Percentiles rank a stretch among this genome's conserved stretches.
Conservation (phyloP, 805 yeast species). For the Lipomyces lipofer region DNA sequence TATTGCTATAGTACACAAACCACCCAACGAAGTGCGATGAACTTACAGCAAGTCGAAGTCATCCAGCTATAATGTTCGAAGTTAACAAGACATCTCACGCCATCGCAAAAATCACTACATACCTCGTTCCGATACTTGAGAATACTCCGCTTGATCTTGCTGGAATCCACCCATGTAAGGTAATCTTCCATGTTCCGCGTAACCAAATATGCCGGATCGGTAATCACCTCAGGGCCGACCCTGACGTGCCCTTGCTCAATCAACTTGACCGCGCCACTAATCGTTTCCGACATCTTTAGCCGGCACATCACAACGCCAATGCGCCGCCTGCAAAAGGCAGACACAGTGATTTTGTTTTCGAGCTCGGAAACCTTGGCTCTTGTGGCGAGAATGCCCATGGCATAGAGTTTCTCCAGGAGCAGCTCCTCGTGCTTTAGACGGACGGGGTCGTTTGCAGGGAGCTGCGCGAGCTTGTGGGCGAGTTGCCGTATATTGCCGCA, state of each 20-base stretch:
- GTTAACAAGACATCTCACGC: neutral
- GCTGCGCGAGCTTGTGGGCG: constrained; percentile 79
- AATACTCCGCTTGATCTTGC: constrained; percentile 88
- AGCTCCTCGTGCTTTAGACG: constrained; percentile 86
- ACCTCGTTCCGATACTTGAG: constrained; percentile 82
- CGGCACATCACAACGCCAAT: constrained; percentile 94
- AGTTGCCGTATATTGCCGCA: constrained; percentile 89
- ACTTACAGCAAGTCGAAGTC: constrained; percentile 55
- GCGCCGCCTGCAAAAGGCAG: constrained; percentile 89
- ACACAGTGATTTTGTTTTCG: constrained; percentile 88
- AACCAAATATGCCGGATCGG: constrained; percentile 93
- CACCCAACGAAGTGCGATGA: too few species aligned
- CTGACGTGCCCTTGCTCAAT: constrained; percentile 97
- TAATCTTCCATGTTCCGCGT: constrained; percentile 94
- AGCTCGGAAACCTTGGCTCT: constrained; percentile 88
- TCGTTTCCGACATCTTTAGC: constrained; percentile 86
- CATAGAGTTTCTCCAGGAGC: constrained; percentile 79
- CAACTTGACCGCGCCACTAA: constrained; percentile 85
- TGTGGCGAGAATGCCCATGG: constrained; percentile 87
- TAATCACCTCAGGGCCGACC: constrained; percentile 92
- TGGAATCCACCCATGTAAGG: constrained; percentile 95
- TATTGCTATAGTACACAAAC: too few species aligned
- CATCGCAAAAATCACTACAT: too few species aligned
- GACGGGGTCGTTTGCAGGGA: constrained; percentile 85
- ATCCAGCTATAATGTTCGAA: constrained; percentile 46